These are phyloP conservation scores for Colletotrichum lupini DNA, from an alignment of 2,329 filamentous ascomycete species.

Conservation along the genomic window DNA sequence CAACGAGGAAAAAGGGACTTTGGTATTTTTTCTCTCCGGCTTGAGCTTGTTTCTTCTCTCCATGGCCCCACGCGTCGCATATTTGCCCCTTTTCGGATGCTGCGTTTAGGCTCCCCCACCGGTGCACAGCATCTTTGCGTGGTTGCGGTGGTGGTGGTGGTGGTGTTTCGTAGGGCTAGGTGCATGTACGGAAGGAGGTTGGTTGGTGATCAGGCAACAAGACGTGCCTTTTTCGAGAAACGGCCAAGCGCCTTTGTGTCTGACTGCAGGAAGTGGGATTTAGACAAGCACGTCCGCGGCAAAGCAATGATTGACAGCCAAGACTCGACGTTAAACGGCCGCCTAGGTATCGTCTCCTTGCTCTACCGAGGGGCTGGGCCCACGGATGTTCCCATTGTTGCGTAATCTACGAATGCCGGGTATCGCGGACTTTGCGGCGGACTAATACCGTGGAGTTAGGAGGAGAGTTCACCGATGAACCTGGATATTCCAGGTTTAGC, in stretches of 20 bases:
- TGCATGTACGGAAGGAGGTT: not conserved
- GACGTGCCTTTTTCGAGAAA: not conserved
- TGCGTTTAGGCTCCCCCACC: not conserved
- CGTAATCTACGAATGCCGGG: not conserved
- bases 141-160: too few species aligned
- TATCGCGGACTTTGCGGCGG: not conserved
- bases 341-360: not conserved
- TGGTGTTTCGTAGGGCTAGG: too few species aligned
- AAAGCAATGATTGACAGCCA: not conserved
- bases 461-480: not conserved
- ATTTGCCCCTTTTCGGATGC: not conserved
- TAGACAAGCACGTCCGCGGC: not conserved
- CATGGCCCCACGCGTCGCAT: not conserved
- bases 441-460: not conserved
- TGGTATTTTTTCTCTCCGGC: not conserved
- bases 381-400: not conserved
- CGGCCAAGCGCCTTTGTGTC: not conserved
- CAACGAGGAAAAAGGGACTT: not conserved
- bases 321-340: too few species aligned
- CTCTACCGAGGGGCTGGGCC: not conserved
- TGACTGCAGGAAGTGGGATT: not conserved
- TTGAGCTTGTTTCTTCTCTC: not conserved
- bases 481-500: not conserved
- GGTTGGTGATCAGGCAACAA: not conserved
- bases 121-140: not conserved